Evolutionary conservation across 352 stramenopile species (phyloP).

Genomic region (Sclerospora graminicola): DNA sequence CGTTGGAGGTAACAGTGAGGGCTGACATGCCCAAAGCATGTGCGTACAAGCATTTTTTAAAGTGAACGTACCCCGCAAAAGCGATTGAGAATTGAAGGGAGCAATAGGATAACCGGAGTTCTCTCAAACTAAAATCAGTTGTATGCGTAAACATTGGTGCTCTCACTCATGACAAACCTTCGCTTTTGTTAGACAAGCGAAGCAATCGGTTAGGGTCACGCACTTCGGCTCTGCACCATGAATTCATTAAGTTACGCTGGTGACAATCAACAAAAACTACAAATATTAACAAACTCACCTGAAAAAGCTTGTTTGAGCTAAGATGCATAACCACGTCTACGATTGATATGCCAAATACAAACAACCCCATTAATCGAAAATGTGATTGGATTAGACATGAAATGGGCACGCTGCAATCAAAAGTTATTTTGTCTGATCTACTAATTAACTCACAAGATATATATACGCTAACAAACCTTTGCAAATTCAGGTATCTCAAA

Average conservation of each 20-base stretch:
- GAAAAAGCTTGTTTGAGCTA: slow-evolving; percentile 72
- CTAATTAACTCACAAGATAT: not conserved
- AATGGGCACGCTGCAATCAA: slow-evolving; percentile 77
- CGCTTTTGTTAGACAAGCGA: slow-evolving; percentile 67
- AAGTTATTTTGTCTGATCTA: slow-evolving; percentile 1
- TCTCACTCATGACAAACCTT: slow-evolving; percentile 28
- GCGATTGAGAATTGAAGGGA: slow-evolving; percentile 90
- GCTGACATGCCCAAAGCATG: too few relatives aligned
- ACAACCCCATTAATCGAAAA: slow-evolving; percentile 92
- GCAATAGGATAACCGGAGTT: slow-evolving; percentile 91
- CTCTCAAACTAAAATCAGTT: slow-evolving; percentile 82
- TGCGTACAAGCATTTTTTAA: too few relatives aligned
- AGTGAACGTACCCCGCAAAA: slow-evolving; percentile 71
- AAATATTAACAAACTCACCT: slow-evolving; percentile 14
- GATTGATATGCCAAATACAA: slow-evolving; percentile 88
- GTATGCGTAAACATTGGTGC: not conserved
- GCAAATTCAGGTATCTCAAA: slow-evolving; percentile 45
- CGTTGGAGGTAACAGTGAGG: too few relatives aligned
- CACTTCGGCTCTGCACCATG: slow-evolving; percentile 25
- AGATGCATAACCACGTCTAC: slow-evolving; percentile 88
- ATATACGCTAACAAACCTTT: slow-evolving; percentile 29
- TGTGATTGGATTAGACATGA: slow-evolving; percentile 92
- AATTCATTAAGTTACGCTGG: not conserved
- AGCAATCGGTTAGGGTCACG: slow-evolving; percentile 65
- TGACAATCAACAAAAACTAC: not conserved